phyloP scores from a whole-genome alignment of 495 filamentous ascomycete genomes.

The Penicillium ochrochloron region DNA sequence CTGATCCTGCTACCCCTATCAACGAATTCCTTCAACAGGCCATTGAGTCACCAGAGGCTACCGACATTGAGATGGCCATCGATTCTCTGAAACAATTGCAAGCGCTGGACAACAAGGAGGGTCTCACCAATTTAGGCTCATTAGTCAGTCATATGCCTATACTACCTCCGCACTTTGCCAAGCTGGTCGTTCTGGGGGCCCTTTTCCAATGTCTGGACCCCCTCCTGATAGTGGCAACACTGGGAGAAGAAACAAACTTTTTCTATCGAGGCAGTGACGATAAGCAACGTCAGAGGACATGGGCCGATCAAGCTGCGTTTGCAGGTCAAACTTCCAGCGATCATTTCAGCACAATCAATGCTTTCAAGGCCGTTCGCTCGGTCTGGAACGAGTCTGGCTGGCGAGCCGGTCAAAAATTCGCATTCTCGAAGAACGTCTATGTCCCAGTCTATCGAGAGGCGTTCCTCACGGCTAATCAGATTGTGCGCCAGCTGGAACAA shows the following conservation, averaged over 20 bases:
- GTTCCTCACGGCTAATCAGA: neutral
- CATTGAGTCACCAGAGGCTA: conserved; percentile 55
- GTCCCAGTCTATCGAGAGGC: conserved; percentile 16
- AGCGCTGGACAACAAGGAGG: conserved; percentile 54
- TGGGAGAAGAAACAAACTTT: conserved; percentile 42
- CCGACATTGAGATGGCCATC: conserved; percentile 50
- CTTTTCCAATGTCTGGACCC: conserved; percentile 67
- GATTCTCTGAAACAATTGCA: conserved; percentile 48
- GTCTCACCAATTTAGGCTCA: conserved; percentile 57
- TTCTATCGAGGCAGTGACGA: conserved; percentile 44
- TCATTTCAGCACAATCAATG: conserved; percentile 57
- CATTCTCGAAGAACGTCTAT: conserved; percentile 16
- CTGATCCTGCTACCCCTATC: conserved; percentile 30
- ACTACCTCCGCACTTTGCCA: conserved; percentile 56
- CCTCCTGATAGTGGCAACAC: conserved; percentile 57
- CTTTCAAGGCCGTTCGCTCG: conserved; percentile 50
- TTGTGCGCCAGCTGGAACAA: conserved; percentile 3
- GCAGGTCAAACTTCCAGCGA: conserved; percentile 51
- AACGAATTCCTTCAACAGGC: conserved; percentile 52
- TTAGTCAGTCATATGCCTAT: conserved; percentile 49
- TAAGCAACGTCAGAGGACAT: conserved; percentile 33
- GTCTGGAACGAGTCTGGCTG: conserved; percentile 34
- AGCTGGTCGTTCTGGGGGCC: conserved; percentile 62
- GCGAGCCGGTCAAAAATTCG: conserved; percentile 36
- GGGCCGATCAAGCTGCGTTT: conserved; percentile 41